A percentile compares a stretch with the other conserved stretches of the same genome.
phyloP scores from a whole-genome alignment of 345 rosid genomes.

The Bruguiera parviflora region DNA sequence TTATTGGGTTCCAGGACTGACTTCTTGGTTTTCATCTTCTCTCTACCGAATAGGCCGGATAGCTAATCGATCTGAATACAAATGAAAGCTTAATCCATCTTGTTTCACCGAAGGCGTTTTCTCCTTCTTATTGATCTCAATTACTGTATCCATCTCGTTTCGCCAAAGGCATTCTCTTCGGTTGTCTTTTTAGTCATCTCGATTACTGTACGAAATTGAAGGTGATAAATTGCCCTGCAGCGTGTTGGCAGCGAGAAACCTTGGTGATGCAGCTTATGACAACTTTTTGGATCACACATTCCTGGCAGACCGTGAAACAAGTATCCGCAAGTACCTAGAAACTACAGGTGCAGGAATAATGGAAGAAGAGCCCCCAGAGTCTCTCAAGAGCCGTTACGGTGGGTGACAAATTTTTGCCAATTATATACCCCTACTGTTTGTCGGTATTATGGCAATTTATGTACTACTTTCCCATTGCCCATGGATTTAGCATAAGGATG shows the following conservation, averaged over 20 bases:
- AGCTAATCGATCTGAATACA: too few species aligned
- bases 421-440: too few species aligned
- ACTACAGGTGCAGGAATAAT: slow-evolving; percentile 73
- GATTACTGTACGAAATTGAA: slow-evolving; percentile 4
- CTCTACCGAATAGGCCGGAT: too few species aligned
- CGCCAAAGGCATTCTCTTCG: background rate
- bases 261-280: slow-evolving; percentile 54
- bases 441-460: too few species aligned
- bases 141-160: background rate
- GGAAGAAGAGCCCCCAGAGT: slow-evolving; percentile 86
- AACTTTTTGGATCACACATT: slow-evolving; percentile 83
- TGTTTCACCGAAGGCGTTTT: background rate
- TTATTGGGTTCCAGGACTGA: too few species aligned
- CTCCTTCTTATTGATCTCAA: background rate
- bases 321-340: slow-evolving; percentile 60
- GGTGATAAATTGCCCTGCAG: slow-evolving; percentile 34
- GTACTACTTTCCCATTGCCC: too few species aligned
- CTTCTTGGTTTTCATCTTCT: too few species aligned
- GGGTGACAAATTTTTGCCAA: slow-evolving; percentile 36
- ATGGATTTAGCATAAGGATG: too few species aligned
- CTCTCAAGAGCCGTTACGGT: slow-evolving; percentile 71
- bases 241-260: slow-evolving; percentile 86
- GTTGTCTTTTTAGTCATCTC: background rate
- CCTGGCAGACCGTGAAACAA: slow-evolving; percentile 67
- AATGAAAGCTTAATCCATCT: background rate